Conservation (phyloP, 208 protist genomes). For the Balamuthia mandrillaris region DNA sequence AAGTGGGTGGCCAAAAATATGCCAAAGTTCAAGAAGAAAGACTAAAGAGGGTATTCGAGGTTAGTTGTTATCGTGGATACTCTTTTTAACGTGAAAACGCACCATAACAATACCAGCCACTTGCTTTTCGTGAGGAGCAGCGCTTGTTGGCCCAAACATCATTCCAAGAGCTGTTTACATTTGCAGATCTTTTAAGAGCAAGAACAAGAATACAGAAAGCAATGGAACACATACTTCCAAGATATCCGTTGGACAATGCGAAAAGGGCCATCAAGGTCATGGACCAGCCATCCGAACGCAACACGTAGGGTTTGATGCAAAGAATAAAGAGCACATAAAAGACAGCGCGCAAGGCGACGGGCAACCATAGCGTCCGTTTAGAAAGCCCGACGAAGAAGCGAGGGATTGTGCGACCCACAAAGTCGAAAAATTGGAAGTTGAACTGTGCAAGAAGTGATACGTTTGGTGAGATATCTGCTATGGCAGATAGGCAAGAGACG, state of each 20-base stretch:
- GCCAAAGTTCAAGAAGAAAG: conserved; percentile 58
- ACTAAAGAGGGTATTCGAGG: neutral
- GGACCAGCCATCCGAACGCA: conserved; percentile 7
- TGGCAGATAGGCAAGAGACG: too few species aligned
- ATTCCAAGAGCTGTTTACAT: conserved; percentile 24
- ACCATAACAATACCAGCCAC: conserved; percentile 48
- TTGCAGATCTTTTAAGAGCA: neutral
- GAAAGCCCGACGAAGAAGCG: conserved; percentile 44
- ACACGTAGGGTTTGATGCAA: conserved; percentile 42
- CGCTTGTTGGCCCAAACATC: conserved; percentile 58
- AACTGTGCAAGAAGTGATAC: neutral
- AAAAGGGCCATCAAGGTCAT: conserved; percentile 50
- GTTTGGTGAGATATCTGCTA: too few species aligned
- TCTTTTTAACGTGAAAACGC: neutral
- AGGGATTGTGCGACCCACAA: conserved; percentile 45
- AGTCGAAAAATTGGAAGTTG: conserved; percentile 54
- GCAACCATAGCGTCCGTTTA: conserved; percentile 43
- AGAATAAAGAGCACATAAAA: conserved; percentile 55
- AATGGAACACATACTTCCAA: conserved; percentile 18
- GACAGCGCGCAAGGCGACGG: neutral
- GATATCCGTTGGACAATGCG: conserved; percentile 49
- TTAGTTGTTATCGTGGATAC: neutral
- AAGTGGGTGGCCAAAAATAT: conserved; percentile 50
- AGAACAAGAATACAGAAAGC: neutral
- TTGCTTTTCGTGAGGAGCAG: conserved; percentile 55